Percentiles rank a stretch among this genome's conserved stretches.
phyloP scores from a whole-genome alignment of 176 grass and related monocot species.

The Bonia amplexicaulis region DNA sequence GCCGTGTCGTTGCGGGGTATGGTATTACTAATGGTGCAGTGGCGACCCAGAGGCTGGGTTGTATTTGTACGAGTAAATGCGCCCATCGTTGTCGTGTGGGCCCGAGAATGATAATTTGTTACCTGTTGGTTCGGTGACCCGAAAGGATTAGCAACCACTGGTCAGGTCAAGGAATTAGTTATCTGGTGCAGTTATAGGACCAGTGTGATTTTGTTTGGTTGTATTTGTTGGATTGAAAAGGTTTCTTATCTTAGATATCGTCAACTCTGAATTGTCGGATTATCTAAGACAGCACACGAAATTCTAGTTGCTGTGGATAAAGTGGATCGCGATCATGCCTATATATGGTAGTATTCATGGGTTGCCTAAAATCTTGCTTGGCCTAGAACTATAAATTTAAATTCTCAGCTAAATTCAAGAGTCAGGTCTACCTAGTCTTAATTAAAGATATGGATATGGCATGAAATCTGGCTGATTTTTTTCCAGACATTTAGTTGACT shows the following conservation, averaged over 20 bases:
- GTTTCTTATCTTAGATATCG: neutral
- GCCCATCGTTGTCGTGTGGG: neutral
- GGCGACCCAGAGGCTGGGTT: neutral
- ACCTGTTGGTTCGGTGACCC: neutral
- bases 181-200: neutral
- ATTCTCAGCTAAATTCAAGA: neutral
- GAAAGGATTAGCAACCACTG: neutral
- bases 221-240: neutral
- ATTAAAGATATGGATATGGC: neutral
- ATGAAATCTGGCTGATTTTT: neutral
- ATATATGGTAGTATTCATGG: neutral
- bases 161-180: neutral
- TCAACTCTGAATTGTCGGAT: neutral
- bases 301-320: neutral
- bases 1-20: neutral
- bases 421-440: neutral
- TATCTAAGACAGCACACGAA: neutral
- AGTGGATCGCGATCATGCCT: neutral
- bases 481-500: neutral
- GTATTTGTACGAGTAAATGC: conserved; percentile 16
- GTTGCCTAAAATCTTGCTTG: neutral
- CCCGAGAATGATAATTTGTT: neutral
- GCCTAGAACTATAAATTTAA: neutral
- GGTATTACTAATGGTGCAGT: neutral
- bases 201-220: neutral